These are phyloP conservation scores for Schizophyllum amplum DNA, from an alignment of 1,284 basidiomycete species.

Conservation along the genomic window DNA sequence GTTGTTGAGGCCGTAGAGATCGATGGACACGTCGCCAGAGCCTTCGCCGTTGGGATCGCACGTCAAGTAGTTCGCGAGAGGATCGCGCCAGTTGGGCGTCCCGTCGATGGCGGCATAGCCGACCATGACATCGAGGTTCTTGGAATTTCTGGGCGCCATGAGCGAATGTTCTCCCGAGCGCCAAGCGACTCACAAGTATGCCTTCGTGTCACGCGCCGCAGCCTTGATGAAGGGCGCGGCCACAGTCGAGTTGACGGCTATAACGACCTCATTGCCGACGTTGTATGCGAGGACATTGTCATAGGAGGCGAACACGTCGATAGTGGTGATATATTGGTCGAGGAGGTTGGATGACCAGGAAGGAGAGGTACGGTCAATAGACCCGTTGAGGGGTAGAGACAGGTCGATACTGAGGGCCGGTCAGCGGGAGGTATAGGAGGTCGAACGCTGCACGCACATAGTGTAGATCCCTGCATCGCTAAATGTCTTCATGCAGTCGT, in stretches of 20 bases:
- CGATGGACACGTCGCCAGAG: slow-evolving; percentile 61
- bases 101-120: slow-evolving; percentile 87
- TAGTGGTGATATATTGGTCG: slow-evolving; percentile 71
- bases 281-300: slow-evolving; percentile 81
- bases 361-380: slow-evolving; percentile 71
- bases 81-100: slow-evolving; percentile 52
- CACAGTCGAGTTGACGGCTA: slow-evolving; percentile 43
- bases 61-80: slow-evolving; percentile 73
- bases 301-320: slow-evolving; percentile 75
- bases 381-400: slow-evolving; percentile 51
- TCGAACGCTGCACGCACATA: slow-evolving; percentile 44
- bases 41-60: slow-evolving; percentile 56
- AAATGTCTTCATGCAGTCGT: slow-evolving; percentile 76
- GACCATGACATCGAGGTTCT: slow-evolving; percentile 62
- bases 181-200: slow-evolving; percentile 61
- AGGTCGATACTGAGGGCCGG: slow-evolving; percentile 62
- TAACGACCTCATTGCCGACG: slow-evolving; percentile 86
- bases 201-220: slow-evolving; percentile 80
- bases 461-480: slow-evolving; percentile 81
- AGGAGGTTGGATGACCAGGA: slow-evolving; percentile 82
- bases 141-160: slow-evolving; percentile 43
- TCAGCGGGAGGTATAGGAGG: slow-evolving; percentile 8
- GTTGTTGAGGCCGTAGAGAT: slow-evolving; percentile 79
- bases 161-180: background rate
- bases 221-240: slow-evolving; percentile 84